These are phyloP conservation scores for Glarea lozoyensis DNA, from an alignment of 495 filamentous ascomycete species.

Conservation along the genomic window DNA sequence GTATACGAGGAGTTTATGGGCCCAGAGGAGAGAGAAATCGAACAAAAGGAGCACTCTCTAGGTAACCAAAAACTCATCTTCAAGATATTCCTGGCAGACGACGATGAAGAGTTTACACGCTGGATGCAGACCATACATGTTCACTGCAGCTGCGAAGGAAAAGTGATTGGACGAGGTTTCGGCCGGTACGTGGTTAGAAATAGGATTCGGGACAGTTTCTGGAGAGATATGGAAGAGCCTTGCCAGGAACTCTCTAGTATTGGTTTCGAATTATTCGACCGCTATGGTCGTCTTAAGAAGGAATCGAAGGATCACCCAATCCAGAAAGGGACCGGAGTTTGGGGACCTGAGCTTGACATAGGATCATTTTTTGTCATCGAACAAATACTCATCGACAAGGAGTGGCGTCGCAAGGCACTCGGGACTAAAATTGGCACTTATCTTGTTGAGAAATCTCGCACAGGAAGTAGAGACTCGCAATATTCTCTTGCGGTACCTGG, in stretches of 20 bases:
- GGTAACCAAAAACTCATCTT: background rate
- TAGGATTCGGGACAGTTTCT: slow-evolving; percentile 2
- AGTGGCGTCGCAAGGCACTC: slow-evolving; percentile 9
- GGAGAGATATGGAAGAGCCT: slow-evolving; percentile 4
- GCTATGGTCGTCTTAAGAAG: slow-evolving; percentile 24
- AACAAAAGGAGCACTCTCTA: background rate
- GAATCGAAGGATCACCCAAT: slow-evolving; percentile 24
- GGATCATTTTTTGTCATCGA: slow-evolving; percentile 11
- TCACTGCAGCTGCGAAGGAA: slow-evolving; percentile 7
- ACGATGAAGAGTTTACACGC: background rate
- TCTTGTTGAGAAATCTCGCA: slow-evolving; percentile 5
- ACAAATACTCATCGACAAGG: slow-evolving; percentile 3
- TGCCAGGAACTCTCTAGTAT: background rate
- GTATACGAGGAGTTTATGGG: background rate
- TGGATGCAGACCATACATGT: slow-evolving; percentile 6
- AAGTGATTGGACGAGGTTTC: slow-evolving; percentile 6
- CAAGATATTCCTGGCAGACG: background rate
- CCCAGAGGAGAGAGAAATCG: background rate
- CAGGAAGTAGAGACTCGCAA: background rate
- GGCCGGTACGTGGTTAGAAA: slow-evolving; percentile 7
- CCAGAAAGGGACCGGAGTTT: slow-evolving; percentile 25
- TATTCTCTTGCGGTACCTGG: slow-evolving; percentile 5
- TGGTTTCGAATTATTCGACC: slow-evolving; percentile 22
- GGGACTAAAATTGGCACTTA: background rate
- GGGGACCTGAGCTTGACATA: slow-evolving; percentile 23